Base-by-base conservation (phyloP, 163 green algal genomes). In the Chlamydomonas reinhardtii region DNA sequence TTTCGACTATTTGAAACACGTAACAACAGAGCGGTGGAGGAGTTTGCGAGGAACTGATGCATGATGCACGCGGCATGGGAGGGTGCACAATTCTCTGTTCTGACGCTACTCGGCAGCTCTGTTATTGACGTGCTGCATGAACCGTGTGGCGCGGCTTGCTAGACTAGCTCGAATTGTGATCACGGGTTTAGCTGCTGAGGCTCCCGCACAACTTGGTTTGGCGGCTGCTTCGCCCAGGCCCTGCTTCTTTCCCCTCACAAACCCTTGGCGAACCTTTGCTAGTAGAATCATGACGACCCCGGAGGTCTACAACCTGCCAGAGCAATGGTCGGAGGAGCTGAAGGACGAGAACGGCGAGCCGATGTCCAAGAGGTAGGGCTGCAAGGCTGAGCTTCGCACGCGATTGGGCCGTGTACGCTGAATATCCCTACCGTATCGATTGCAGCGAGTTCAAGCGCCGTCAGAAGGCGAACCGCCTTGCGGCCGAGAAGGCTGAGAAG, bases 371-470 rank as follows among this genome's bases (percentile, higher is more conserved):
- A 99, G 94, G 95, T 97, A 43, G 27, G 93, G 48, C 48, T 56
- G 48, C 48, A 12, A 17, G 12, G 48, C 11, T 56, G 48, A 56
- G 14, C 5, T 56, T 19, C 2, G 48, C 11, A 17, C 48, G 48
- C 48, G 48, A 9, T 2, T 9, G 48, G 48, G 12, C 48, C 6
- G 1, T 19, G 14, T 56, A 15, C 52, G 9, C 16, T 48, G 4
- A 80, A 54, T 34, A 56, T 19, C 39, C 0, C 34, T 32, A 1
- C 32, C 34, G 6, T 56, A 20, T 52, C 34, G 2, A 52, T 39
- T 65, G 80, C 93, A 99, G 96, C 76, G 96, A 98, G 92, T 99
- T 96, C 94, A 98, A 98, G 94, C 94, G 94, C 75, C 91, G 95
- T 12, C 92, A 97, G 85, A 98, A 98, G 92, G 91, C 92, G 11